A percentile compares a stretch with the other conserved stretches of the same genome.
Evolutionary conservation across 768 basidiomycete genomes (phyloP).

Genomic region (Agrocybe chaxingu): DNA sequence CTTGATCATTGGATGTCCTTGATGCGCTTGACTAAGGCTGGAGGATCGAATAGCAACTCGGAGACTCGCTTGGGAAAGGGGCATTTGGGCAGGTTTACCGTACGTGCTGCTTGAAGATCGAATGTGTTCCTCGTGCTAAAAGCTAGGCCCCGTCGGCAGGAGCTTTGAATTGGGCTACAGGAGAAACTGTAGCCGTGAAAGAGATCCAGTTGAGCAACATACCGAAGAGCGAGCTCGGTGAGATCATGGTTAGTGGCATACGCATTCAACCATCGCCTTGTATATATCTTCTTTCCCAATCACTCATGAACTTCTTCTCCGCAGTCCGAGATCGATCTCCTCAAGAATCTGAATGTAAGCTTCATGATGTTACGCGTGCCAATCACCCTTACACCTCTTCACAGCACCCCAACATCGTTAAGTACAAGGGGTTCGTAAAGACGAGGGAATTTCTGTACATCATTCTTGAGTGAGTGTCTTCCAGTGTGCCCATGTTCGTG

Average conservation of each 20-base stretch:
- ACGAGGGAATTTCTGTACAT: conserved; percentile 94
- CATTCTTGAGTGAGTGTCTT: conserved; percentile 71
- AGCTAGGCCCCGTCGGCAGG: conserved; percentile 36
- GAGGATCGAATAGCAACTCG: conserved; percentile 70
- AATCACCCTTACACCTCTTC: conserved; percentile 4
- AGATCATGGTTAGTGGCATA: conserved; percentile 82
- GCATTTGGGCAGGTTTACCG: conserved; percentile 97
- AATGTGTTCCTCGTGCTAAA: conserved; percentile 6
- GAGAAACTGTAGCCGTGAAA: conserved; percentile 98
- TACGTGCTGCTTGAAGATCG: conserved; percentile 37
- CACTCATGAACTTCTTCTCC: conserved; percentile 16
- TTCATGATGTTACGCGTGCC: conserved; percentile 3
- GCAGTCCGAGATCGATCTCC: conserved; percentile 93
- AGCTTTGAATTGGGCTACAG: conserved; percentile 92
- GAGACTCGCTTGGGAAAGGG: conserved; percentile 93
- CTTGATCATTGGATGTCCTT: not conserved
- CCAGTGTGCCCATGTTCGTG: not conserved
- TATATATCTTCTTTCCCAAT: conserved; percentile 2
- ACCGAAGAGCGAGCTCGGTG: conserved; percentile 87
- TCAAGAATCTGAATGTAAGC: conserved; percentile 92
- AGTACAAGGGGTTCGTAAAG: conserved; percentile 98
- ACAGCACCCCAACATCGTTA: conserved; percentile 96
- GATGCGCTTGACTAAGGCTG: not conserved
- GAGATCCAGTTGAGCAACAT: conserved; percentile 95
- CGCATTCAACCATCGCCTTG: not conserved